Percentiles rank a stretch among this genome's conserved stretches.
Conservation (phyloP, 768 basidiomycete genomes). For the Scleroderma citrinum region DNA sequence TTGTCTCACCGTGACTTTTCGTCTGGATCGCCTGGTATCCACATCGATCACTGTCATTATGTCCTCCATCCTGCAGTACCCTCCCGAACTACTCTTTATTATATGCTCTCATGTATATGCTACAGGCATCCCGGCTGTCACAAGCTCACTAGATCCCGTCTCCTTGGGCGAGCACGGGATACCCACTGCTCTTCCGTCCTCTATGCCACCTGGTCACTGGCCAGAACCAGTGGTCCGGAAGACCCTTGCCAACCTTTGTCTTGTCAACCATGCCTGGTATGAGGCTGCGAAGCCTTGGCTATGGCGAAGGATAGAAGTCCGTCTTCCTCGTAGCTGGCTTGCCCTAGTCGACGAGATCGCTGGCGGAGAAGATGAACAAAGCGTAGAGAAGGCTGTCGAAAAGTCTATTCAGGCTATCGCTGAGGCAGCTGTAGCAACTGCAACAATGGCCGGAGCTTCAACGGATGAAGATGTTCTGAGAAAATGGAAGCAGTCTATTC, state of each 20-base stretch:
- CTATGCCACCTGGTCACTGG: slow-evolving; percentile 67
- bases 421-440: slow-evolving; percentile 50
- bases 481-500: slow-evolving; percentile 54
- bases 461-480: slow-evolving; percentile 38
- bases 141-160: slow-evolving; percentile 67
- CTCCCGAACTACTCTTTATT: slow-evolving; percentile 63
- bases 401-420: slow-evolving; percentile 64
- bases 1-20: not conserved
- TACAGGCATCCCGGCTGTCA: slow-evolving; percentile 48
- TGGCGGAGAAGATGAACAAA: slow-evolving; percentile 51
- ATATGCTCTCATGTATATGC: slow-evolving; percentile 72
- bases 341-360: slow-evolving; percentile 74
- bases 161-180: slow-evolving; percentile 35
- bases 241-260: slow-evolving; percentile 65
- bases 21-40: not conserved
- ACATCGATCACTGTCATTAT: slow-evolving; percentile 4
- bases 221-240: slow-evolving; percentile 58
- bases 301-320: slow-evolving; percentile 79
- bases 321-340: slow-evolving; percentile 81
- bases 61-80: slow-evolving; percentile 42
- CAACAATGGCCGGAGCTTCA: slow-evolving; percentile 28
- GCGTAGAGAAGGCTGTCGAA: slow-evolving; percentile 55
- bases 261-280: slow-evolving; percentile 74
- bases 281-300: slow-evolving; percentile 85
- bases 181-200: slow-evolving; percentile 65